A percentile compares a stretch with the other conserved stretches of the same genome.
phyloP scores from a whole-genome alignment of 192 early-diverging fungal species.

The Backusella tarrabulga region DNA sequence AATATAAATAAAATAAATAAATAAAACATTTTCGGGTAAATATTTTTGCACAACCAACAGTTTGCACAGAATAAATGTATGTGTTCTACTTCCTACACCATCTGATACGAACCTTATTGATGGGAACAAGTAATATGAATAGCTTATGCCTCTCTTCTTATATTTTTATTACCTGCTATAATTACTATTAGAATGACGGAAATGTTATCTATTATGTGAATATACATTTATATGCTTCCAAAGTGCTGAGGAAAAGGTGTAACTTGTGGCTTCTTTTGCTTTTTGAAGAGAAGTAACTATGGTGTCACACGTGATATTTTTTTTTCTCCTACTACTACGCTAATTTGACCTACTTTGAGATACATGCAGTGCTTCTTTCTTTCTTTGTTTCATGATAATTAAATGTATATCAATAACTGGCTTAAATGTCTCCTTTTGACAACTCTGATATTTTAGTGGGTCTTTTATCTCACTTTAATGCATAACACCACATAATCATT shows the following conservation, averaged over 20 bases:
- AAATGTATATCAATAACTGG: background rate
- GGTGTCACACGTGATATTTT: background rate
- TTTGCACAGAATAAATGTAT: background rate
- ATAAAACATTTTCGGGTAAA: slow-evolving; percentile 2
- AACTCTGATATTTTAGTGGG: background rate
- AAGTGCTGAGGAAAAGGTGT: background rate
- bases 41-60: background rate
- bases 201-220: background rate
- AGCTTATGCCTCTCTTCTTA: too few relatives aligned
- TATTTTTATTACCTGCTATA: too few relatives aligned
- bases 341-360: background rate
- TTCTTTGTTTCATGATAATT: background rate
- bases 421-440: background rate
- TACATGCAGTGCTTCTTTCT: background rate
- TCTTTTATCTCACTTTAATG: background rate
- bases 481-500: background rate
- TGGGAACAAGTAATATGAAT: too few relatives aligned
- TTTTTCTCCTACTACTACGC: background rate
- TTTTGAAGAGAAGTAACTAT: background rate
- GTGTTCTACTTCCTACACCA: background rate
- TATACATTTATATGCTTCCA: background rate
- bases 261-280: background rate
- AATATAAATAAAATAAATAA: background rate
- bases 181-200: background rate
- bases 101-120: too few relatives aligned